These are phyloP conservation scores for Avena insularis DNA, from an alignment of 176 grass and related monocot species.

Conservation along the genomic window DNA sequence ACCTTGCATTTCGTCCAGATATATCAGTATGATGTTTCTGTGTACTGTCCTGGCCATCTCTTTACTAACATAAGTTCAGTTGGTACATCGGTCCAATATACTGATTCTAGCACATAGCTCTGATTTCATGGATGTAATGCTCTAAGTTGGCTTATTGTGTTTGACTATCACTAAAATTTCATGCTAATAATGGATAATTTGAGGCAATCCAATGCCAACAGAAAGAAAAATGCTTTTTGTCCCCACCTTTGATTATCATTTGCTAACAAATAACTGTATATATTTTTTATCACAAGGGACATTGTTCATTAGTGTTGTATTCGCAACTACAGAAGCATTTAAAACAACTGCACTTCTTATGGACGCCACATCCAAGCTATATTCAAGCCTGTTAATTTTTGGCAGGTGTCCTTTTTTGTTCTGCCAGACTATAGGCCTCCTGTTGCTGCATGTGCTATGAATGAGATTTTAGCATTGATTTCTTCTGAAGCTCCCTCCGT, in stretches of 20 bases:
- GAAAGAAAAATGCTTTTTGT: background rate
- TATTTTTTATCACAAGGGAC: background rate
- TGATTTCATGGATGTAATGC: background rate
- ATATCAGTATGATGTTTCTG: background rate
- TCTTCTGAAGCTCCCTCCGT: slow-evolving; percentile 49
- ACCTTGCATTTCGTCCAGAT: slow-evolving; percentile 5
- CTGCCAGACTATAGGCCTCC: slow-evolving; percentile 83
- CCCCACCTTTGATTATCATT: slow-evolving; percentile 1
- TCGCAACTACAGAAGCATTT: background rate
- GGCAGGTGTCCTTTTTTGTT: slow-evolving; percentile 75
- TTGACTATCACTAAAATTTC: background rate
- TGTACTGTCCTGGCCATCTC: background rate
- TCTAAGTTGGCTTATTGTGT: slow-evolving; percentile 22
- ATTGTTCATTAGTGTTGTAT: background rate
- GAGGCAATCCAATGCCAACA: background rate
- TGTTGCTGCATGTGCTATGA: slow-evolving; percentile 77
- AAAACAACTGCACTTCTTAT: slow-evolving; percentile 2
- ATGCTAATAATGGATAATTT: slow-evolving; percentile 20
- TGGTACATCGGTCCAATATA: slow-evolving; percentile 14
- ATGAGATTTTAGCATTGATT: slow-evolving; percentile 71
- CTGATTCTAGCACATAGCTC: background rate
- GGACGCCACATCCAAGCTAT: background rate
- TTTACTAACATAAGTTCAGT: background rate
- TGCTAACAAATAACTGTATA: background rate
- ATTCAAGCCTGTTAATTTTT: slow-evolving; percentile 46